Base-by-base conservation (phyloP, 257 asterid genomes). In the Penstemon barbatus region DNA sequence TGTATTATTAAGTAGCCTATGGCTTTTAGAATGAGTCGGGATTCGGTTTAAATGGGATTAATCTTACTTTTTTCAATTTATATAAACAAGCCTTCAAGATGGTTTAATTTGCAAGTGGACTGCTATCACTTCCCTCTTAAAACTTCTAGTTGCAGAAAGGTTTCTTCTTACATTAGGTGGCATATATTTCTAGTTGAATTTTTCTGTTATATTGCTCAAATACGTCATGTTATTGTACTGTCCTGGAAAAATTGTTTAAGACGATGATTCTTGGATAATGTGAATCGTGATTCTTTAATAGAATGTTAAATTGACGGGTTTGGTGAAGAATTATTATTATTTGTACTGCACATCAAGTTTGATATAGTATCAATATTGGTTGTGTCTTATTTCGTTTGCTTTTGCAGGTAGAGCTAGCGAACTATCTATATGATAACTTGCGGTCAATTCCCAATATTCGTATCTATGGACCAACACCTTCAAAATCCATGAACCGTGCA, bases 391-490 rank as follows among this genome's bases (percentile, higher is more conserved):
- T 11, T 12, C 48, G 5, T 6, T 60, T 52, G 46, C 6, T 68
- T 76, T 72, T 57, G 10, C 87, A 88, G 99, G 84, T 85, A 33
- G 96, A 87, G 84, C 79, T 93, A 64, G 79, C 81, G 44, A 82
- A 73, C 57, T 85, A 93, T 80, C 75, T 93, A 43, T 84, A 90
- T n/a, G 83, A 79, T 8, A 74, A 78, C 39, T 79, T 93, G 73
- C 63, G 69, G 13, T 76, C 89, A 25, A 68, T 93, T 19, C 90
- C 94, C 52, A 68, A 71, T 55, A 79, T 87, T 56, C 96, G 85
- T 45, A 71, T 93, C 66, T 93, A 90, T 59, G 99, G 99, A 64
- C 99, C 99, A 8, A 78, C 81, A 19, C 95, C 96, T 68, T 92
- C 98, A 43, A 70, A 68, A 78, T 75, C 71, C 7, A 81, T 77